Evolutionary conservation across 2,329 filamentous ascomycete genomes (phyloP).

Genomic region (Ramularia endophylla): DNA sequence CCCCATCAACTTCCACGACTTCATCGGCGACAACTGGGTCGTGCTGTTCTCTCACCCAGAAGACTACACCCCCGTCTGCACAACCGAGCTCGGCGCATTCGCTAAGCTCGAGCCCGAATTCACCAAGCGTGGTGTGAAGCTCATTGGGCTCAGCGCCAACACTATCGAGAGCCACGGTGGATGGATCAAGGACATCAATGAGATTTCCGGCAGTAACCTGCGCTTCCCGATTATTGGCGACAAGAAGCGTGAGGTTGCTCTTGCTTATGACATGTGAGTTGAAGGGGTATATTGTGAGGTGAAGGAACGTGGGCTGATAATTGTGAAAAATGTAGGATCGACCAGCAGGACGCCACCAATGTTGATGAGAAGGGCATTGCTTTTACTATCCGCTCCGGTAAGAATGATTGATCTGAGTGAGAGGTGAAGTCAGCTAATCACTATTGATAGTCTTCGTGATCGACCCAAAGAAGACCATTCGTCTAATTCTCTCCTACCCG

Average conservation of each 20-base stretch:
- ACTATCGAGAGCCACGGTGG: constrained; percentile 46
- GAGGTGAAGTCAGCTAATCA: too few relatives aligned
- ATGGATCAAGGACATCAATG: constrained; percentile 69
- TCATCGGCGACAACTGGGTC: constrained; percentile 64
- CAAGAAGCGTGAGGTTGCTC: constrained; percentile 43
- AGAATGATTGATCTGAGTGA: constrained; percentile 25
- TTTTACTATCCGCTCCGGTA: constrained; percentile 54
- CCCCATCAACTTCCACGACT: constrained; percentile 65
- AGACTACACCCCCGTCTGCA: constrained; percentile 56
- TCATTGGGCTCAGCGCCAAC: constrained; percentile 53
- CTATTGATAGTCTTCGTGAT: constrained; percentile 51
- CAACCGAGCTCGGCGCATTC: constrained; percentile 58
- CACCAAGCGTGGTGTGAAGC: constrained; percentile 55
- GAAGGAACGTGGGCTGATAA: constrained; percentile 5
- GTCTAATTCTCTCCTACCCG: constrained; percentile 55
- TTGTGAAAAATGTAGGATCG: constrained; percentile 35
- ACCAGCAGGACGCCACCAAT: constrained; percentile 53
- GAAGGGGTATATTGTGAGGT: constrained; percentile 2
- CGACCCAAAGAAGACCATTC: constrained; percentile 60
- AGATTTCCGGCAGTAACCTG: constrained; percentile 40
- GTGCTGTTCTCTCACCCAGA: constrained; percentile 67
- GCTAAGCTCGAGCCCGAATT: constrained; percentile 60
- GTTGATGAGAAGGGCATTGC: constrained; percentile 52
- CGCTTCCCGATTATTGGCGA: constrained; percentile 48
- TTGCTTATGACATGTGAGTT: constrained; percentile 44